These are phyloP conservation scores for Apostasia ramifera DNA, from an alignment of 106 monocot genomes.

Conservation along the genomic window DNA sequence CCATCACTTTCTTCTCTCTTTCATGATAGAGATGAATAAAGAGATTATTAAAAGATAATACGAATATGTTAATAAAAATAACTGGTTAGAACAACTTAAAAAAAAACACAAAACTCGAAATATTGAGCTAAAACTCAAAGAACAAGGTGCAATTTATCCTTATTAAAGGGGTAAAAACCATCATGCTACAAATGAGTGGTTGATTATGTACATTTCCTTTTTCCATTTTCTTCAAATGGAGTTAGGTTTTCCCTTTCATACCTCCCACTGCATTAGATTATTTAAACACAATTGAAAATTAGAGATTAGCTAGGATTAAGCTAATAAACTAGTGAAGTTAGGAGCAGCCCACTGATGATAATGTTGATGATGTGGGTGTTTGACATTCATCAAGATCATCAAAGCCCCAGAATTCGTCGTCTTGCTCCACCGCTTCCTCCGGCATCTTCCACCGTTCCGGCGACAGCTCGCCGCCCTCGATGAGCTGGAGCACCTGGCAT, in stretches of 20 bases:
- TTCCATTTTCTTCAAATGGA: neutral
- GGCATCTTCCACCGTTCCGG: constrained; percentile 24
- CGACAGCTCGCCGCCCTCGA: constrained; percentile 15
- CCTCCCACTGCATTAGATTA: too few relatives aligned
- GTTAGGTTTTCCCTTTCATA: neutral
- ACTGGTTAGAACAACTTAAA: too few relatives aligned
- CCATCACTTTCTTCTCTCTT: too few relatives aligned
- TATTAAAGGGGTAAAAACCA: too few relatives aligned
- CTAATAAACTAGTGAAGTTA: too few relatives aligned
- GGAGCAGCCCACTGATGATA: neutral
- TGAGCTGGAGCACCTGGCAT: constrained; percentile 24
- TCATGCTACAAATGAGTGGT: neutral
- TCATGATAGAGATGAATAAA: too few relatives aligned
- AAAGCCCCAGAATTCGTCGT: constrained; percentile 25
- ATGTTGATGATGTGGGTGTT: constrained; percentile 17
- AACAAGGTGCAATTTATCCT: too few relatives aligned
- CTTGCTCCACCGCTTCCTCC: constrained; percentile 16
- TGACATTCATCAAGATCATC: constrained; percentile 32
- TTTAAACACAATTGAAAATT: too few relatives aligned
- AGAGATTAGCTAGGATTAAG: neutral
- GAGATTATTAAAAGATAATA: too few relatives aligned
- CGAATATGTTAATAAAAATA: too few relatives aligned
- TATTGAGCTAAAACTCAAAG: too few relatives aligned
- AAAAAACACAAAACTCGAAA: too few relatives aligned
- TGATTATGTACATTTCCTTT: constrained; percentile 10